A percentile compares a stretch with the other conserved stretches of the same genome.
phyloP scores from a whole-genome alignment of 2,329 filamentous ascomycete species.

The Colletotrichum cordylinicola region DNA sequence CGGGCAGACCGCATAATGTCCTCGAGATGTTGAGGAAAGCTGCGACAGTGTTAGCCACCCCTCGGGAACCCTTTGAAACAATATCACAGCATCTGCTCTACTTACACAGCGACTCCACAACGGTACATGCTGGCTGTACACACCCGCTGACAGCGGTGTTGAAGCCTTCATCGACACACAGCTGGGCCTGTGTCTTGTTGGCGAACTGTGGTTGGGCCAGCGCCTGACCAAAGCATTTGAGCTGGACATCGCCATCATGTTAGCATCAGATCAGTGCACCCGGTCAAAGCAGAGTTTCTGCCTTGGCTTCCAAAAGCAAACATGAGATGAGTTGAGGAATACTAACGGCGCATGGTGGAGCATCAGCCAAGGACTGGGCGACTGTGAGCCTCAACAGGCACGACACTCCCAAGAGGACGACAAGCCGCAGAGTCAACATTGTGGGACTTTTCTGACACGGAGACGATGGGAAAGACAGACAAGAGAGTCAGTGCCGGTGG shows the following conservation, averaged over 20 bases:
- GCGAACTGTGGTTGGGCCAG: neutral
- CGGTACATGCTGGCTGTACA: neutral
- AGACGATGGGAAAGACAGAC: neutral
- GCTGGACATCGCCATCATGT: neutral
- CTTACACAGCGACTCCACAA: neutral
- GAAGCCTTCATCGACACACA: constrained; percentile 4
- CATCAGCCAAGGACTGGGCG: neutral
- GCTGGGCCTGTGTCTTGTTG: neutral
- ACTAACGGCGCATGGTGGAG: constrained; percentile 7
- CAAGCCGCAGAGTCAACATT: neutral
- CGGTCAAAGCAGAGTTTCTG: neutral
- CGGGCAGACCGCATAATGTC: neutral
- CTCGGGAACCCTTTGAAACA: neutral
- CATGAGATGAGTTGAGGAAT: neutral
- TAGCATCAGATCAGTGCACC: neutral
- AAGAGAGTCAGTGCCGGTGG: neutral
- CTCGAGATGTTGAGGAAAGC: constrained; percentile 10
- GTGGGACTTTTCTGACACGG: neutral
- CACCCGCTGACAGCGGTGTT: neutral
- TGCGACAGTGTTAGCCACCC: neutral
- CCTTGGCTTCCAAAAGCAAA: neutral
- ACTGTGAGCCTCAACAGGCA: neutral
- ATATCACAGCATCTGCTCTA: neutral
- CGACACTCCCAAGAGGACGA: neutral
- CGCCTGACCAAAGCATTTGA: neutral